These are phyloP conservation scores for Chaetothyriales sp. DNA, from an alignment of 2,329 filamentous ascomycete genomes.

Conservation along the genomic window DNA sequence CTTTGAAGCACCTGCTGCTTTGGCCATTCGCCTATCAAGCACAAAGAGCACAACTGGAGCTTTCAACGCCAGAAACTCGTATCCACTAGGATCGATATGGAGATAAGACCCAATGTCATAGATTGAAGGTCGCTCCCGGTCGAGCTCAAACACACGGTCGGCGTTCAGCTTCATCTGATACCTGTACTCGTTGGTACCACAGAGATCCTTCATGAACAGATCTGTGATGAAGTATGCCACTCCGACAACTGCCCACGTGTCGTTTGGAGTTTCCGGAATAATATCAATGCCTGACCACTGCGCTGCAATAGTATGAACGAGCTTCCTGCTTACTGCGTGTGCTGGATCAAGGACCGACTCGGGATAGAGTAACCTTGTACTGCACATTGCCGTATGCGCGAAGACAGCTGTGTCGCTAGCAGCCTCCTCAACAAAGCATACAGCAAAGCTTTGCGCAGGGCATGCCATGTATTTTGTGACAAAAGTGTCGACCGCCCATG, in stretches of 20 bases:
- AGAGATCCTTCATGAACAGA: conserved; percentile 76
- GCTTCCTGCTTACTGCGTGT: conserved; percentile 62
- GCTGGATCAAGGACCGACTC: conserved; percentile 75
- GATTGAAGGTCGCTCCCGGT: conserved; percentile 69
- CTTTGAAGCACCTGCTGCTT: conserved; percentile 71
- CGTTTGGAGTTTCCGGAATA: conserved; percentile 63
- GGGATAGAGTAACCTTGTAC: conserved; percentile 70
- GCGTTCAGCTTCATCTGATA: conserved; percentile 77
- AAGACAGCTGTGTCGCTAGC: conserved; percentile 59
- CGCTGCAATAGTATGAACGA: conserved; percentile 72
- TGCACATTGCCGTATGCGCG: conserved; percentile 77
- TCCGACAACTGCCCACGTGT: conserved; percentile 81
- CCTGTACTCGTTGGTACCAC: conserved; percentile 87
- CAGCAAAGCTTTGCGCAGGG: conserved; percentile 80
- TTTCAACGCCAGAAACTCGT: conserved; percentile 83
- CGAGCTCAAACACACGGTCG: conserved; percentile 67
- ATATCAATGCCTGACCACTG: conserved; percentile 95
- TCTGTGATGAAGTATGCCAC: conserved; percentile 93
- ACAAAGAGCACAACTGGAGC: conserved; percentile 86
- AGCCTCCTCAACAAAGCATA: conserved; percentile 89
- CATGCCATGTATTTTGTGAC: conserved; percentile 79
- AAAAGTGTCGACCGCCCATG: conserved; percentile 78
- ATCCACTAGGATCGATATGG: conserved; percentile 68
- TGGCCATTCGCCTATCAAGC: conserved; percentile 77
- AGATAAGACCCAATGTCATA: conserved; percentile 65